Conservation (phyloP, 2,329 filamentous ascomycete species). For the Fusarium sp. region DNA sequence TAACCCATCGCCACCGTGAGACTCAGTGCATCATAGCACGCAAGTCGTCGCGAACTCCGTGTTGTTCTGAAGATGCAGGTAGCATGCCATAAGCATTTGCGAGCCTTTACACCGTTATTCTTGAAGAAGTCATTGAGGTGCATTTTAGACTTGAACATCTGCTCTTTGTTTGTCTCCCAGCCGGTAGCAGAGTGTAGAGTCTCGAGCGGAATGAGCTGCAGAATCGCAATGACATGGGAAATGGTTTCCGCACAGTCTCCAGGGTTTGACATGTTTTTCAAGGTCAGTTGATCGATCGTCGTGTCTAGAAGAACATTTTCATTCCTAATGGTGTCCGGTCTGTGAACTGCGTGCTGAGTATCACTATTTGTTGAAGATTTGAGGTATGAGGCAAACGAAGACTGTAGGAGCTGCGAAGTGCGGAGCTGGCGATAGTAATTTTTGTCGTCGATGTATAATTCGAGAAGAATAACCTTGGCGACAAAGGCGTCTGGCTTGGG, state of each 20-base stretch:
- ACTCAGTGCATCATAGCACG: background rate
- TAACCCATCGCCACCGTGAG: background rate
- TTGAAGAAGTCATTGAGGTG: background rate
- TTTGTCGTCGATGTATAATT: background rate
- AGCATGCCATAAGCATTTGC: background rate
- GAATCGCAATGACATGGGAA: background rate
- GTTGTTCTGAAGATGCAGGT: background rate
- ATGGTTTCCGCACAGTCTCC: rapidly evolving
- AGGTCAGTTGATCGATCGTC: rapidly evolving
- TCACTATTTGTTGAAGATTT: rapidly evolving
- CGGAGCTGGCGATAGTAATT: background rate
- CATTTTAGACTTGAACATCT: background rate
- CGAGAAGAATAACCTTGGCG: background rate
- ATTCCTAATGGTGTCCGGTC: rapidly evolving
- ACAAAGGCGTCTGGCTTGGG: background rate
- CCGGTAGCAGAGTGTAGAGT: background rate
- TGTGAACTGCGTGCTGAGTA: rapidly evolving
- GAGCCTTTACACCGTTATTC: rapidly evolving
- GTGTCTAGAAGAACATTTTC: background rate
- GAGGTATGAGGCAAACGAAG: background rate
- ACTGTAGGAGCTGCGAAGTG: background rate
- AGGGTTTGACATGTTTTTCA: rapidly evolving
- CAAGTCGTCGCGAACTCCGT: rapidly evolving
- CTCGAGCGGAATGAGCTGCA: background rate
- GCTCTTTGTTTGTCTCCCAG: background rate